Evolutionary conservation across 345 rosid genomes (phyloP), one percentile per base, ranked within the genome.

Genomic region (Salix arbutifolia): DNA sequence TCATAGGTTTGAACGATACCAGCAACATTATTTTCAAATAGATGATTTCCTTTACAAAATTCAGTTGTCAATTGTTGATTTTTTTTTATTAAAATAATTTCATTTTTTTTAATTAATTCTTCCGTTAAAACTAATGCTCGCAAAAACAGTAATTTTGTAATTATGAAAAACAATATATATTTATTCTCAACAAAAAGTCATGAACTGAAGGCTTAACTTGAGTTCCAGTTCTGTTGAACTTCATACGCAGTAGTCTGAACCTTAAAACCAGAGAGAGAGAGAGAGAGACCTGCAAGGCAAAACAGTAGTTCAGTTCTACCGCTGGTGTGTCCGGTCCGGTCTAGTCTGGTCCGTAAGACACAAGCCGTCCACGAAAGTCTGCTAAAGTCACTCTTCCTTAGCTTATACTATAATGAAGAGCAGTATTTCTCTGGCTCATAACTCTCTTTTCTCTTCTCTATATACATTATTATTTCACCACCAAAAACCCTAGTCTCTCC

Each of bases 231-330:
- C 40, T 66, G 11, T 28, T n/a, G 12, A 58, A 23, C 64, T 58
- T 9, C 13, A 50, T 21, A 67, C 65, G 52, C 71, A 21, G 66
- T 23, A 50, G 75, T 77, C 80, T 71, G 80, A 71, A 64, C 62
- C 73, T 52, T 61, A 62, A 70, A 23, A 35, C 13, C 3, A 38
- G 6, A 5, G 10, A 25, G 10, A 3, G 10, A 10, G 58, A 28
- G 61, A 9, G 58, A 5, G 21, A 40, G 8, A 2, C 17, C 31
- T 17, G 19, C 30, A 50, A 50, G 65, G 26, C 37, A 23, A 73
- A 42, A 37, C 61, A 35, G 75, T 5, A 26, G 67, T 10, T 10
- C 46, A 42, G 46, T 11, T 42, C 14, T 10, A 42, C 14, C 13
- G 46, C 28, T 58, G 64, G 2, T 8, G 37, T 52, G 6, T 67